Conservation (phyloP, 2,329 filamentous ascomycete species). For the Sporothrix protearum region DNA sequence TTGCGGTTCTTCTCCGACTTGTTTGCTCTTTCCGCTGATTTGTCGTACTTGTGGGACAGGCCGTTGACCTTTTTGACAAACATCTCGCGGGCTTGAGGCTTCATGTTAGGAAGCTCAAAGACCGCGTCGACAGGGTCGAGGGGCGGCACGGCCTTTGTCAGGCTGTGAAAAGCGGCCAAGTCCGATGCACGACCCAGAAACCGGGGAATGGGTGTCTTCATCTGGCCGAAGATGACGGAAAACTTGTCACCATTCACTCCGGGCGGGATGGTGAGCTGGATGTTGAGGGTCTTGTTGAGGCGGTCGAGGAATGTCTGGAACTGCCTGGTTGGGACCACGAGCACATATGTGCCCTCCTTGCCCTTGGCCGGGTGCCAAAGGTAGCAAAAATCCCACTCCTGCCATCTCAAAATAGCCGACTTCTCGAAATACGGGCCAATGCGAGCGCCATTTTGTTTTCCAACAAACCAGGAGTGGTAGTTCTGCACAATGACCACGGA, state of each 20-base stretch:
- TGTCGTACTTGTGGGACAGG: constrained; percentile 12
- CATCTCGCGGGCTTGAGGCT: not conserved
- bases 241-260: constrained; percentile 53
- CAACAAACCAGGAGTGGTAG: constrained; percentile 60
- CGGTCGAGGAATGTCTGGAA: constrained; percentile 60
- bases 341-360: constrained; percentile 48
- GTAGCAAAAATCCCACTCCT: constrained; percentile 74
- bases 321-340: constrained; percentile 67
- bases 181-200: constrained; percentile 60
- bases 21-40: constrained; percentile 35
- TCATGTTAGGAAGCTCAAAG: not conserved
- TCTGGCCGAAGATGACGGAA: constrained; percentile 57
- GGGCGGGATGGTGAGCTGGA: constrained; percentile 55
- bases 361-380: constrained; percentile 51
- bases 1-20: constrained; percentile 37
- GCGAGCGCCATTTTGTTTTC: constrained; percentile 48
- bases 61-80: constrained; percentile 20
- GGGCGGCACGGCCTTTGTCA: constrained; percentile 30
- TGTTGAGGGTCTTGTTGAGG: constrained; percentile 59
- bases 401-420: constrained; percentile 54
- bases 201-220: constrained; percentile 60
- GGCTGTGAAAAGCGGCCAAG: constrained; percentile 35
- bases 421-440: constrained; percentile 53
- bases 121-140: constrained; percentile 5
- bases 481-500: constrained; percentile 52